These are phyloP conservation scores for Hymenochaete sp. DNA, from an alignment of 1,284 basidiomycete species.

Conservation along the genomic window DNA sequence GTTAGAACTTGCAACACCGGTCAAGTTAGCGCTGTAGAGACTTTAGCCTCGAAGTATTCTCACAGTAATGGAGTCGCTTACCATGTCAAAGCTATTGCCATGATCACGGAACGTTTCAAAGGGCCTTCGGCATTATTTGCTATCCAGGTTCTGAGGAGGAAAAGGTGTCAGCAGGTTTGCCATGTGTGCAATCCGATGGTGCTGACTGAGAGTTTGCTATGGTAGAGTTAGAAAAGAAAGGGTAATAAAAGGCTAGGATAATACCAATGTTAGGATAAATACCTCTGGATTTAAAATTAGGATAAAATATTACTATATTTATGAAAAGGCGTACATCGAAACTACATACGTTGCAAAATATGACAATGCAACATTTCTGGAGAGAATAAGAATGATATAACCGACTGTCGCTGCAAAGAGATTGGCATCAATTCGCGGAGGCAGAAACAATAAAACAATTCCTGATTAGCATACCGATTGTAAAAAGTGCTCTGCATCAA, in stretches of 20 bases:
- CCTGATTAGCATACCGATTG: conserved; percentile 33
- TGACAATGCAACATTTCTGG: conserved; percentile 50
- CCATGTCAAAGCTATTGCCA: conserved; percentile 63
- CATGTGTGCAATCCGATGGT: neutral
- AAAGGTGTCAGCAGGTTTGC: neutral
- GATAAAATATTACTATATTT: neutral
- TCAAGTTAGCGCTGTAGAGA: conserved; percentile 34
- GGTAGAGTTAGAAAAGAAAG: neutral
- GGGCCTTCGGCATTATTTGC: conserved; percentile 67
- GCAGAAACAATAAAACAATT: no score
- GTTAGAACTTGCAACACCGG: conserved; percentile 39
- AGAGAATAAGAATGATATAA: conserved; percentile 60
- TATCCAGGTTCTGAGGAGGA: conserved; percentile 46
- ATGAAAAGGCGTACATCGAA: conserved; percentile 45
- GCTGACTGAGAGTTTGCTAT: neutral
- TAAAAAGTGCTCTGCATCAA: conserved; percentile 26
- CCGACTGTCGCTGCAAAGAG: conserved; percentile 37
- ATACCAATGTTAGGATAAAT: neutral
- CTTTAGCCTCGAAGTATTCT: no score
- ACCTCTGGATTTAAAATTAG: neutral
- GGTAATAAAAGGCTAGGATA: neutral
- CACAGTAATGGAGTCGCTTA: no score
- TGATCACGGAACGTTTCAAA: conserved; percentile 68
- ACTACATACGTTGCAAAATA: conserved; percentile 67
- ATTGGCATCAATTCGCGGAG: no score